Conservation (phyloP, 768 basidiomycete species). For the Russula earlei region DNA sequence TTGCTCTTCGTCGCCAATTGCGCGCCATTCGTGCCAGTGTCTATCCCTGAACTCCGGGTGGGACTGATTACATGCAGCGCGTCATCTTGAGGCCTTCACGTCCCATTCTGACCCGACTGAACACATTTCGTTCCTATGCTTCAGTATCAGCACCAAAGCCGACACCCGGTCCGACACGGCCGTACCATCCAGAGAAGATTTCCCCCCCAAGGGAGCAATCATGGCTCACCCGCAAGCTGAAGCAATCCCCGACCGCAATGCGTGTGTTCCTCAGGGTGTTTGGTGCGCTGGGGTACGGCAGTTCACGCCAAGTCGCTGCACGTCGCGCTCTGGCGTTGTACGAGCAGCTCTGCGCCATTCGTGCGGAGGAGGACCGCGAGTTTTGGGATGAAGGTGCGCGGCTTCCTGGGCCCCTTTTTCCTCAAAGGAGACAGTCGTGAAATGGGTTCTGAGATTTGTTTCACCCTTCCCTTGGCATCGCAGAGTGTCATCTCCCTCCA, state of each 20-base stretch:
- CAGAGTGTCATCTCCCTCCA: slow-evolving; percentile 78
- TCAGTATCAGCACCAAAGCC: background rate
- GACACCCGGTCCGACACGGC: slow-evolving; percentile 12
- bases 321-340: slow-evolving; percentile 17
- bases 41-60: no score
- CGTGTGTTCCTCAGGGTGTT: slow-evolving; percentile 14
- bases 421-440: no score
- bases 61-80: slow-evolving; percentile 2
- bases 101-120: background rate
- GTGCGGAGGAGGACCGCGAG: slow-evolving; percentile 17
- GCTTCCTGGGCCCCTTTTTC: background rate
- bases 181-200: slow-evolving; percentile 14
- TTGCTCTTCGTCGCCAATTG: no score
- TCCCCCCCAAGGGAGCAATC: slow-evolving; percentile 11
- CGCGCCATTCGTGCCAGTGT: no score
- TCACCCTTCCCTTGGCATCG: background rate
- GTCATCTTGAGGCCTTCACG: background rate
- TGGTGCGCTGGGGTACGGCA: slow-evolving; percentile 17
- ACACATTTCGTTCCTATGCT: background rate
- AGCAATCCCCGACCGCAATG: slow-evolving; percentile 14
- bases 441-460: background rate
- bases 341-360: slow-evolving; percentile 12
- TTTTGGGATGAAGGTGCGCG: slow-evolving; percentile 16
- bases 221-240: slow-evolving; percentile 20
- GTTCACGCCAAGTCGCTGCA: slow-evolving; percentile 12